Base-by-base conservation (phyloP, 768 basidiomycete species). In the Floccularia luteovirens region DNA sequence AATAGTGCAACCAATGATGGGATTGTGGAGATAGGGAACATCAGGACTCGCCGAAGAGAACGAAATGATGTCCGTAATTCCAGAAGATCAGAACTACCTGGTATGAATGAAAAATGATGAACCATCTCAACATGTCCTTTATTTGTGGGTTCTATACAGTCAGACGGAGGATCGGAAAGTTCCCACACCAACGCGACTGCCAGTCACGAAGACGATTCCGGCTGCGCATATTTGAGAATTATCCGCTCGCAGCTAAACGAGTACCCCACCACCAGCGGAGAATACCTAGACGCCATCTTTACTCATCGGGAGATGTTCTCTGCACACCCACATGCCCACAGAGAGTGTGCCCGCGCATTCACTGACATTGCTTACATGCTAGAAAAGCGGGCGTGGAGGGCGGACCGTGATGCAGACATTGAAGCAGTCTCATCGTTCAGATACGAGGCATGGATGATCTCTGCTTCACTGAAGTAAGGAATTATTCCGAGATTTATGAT, bases 221-320 rank as follows among this genome's bases (percentile, higher is more conserved):
- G 77, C 45, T 82, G 79, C 67, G 75, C 69, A 38, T 80, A 75
- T 56, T 72, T 82, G 35, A 74, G 74, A 55, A 61, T 70, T 47
- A 69, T 82, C 48, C 74, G 72, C 49, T 65, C 66, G 40, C 78
- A 77, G 43, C 55, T 82, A 57, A 72, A 69, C 49, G 64, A 58
- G 31, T 73, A 62, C 45, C 57, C 56, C 40, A 85, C 80, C 41
- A 82, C 80, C 34, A 70, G 73, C 61, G 84, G 83, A 50, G 82
- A 74, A 43, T 89, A 86, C 53, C 73, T 89, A 59, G 85, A 89
- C 53, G 69, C 73, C 38, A 79, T 89, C 50, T 83, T 86, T 60
- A 76, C 77, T 0, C 85, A 89, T 62, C 82, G 85, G 53, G 77
- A 81, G 54, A 74, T 82, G 25, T 66, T 80, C 45, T 64, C 60